Evolutionary conservation across 2,329 filamentous ascomycete species (phyloP).

Genomic region (Stachybotrys chartarum): DNA sequence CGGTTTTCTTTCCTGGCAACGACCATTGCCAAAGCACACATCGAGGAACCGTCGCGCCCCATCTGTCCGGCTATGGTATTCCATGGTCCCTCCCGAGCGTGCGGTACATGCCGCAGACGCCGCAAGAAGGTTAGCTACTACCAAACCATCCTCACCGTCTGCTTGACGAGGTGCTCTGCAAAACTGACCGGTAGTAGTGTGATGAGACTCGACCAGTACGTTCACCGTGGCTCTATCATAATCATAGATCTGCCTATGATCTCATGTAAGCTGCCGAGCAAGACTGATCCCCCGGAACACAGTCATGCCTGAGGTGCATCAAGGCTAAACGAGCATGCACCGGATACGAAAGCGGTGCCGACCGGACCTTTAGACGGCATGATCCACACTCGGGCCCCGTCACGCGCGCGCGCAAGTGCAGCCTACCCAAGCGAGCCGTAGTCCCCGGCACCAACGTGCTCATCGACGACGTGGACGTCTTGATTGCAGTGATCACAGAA

Average conservation of each 20-base stretch:
- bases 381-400: background rate
- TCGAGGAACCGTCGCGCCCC: background rate
- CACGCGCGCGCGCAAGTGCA: background rate
- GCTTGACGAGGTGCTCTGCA: too few species aligned
- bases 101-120: background rate
- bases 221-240: background rate
- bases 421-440: background rate
- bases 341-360: background rate
- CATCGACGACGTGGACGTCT: background rate
- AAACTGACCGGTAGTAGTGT: background rate
- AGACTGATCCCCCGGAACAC: too few species aligned
- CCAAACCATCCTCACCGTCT: background rate
- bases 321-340: background rate
- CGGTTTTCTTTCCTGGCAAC: background rate
- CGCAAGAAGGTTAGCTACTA: background rate
- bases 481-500: background rate
- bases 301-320: background rate
- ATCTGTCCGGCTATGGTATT: background rate
- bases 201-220: background rate
- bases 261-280: too few species aligned
- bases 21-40: background rate
- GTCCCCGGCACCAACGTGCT: background rate
- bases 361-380: background rate
- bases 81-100: background rate
- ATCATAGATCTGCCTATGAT: too few species aligned